phyloP scores from a whole-genome alignment of 768 basidiomycete genomes.

The Lactarius deliciosus region DNA sequence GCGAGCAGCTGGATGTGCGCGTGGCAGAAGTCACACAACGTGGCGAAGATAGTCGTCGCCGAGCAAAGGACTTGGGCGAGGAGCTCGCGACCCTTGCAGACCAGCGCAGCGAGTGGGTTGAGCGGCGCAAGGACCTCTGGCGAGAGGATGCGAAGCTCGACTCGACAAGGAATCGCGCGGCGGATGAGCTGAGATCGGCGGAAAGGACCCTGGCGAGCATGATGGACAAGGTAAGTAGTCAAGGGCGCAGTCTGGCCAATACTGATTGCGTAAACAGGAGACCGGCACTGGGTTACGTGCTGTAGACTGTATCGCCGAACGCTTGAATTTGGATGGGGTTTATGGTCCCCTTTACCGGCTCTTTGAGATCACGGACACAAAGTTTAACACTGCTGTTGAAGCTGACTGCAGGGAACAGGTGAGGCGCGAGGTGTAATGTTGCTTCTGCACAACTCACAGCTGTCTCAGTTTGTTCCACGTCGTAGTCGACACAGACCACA shows the following conservation, averaged over 20 bases:
- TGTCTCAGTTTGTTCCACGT: conserved; percentile 87
- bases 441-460: background rate
- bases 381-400: conserved; percentile 94
- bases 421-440: conserved; percentile 12
- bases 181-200: conserved; percentile 75
- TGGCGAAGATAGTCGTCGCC: conserved; percentile 63
- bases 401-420: conserved; percentile 95
- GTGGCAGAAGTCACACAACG: conserved; percentile 55
- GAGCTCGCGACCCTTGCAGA: conserved; percentile 62
- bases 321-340: conserved; percentile 75
- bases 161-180: conserved; percentile 70
- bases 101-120: conserved; percentile 63
- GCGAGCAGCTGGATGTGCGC: conserved; percentile 58
- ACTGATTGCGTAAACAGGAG: conserved; percentile 55
- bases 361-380: conserved; percentile 84
- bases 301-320: conserved; percentile 78
- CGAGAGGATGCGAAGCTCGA: conserved; percentile 89
- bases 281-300: conserved; percentile 87
- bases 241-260: conserved; percentile 13
- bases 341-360: conserved; percentile 94
- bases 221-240: conserved; percentile 86
- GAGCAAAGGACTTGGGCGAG: conserved; percentile 58
- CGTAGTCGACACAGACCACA: conserved; percentile 95
- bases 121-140: conserved; percentile 91
- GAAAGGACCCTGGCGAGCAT: conserved; percentile 80